Percentiles rank a stretch among this genome's conserved stretches.
Evolutionary conservation across 2,329 filamentous ascomycete species (phyloP).

Genomic region (Apiospora aurea): DNA sequence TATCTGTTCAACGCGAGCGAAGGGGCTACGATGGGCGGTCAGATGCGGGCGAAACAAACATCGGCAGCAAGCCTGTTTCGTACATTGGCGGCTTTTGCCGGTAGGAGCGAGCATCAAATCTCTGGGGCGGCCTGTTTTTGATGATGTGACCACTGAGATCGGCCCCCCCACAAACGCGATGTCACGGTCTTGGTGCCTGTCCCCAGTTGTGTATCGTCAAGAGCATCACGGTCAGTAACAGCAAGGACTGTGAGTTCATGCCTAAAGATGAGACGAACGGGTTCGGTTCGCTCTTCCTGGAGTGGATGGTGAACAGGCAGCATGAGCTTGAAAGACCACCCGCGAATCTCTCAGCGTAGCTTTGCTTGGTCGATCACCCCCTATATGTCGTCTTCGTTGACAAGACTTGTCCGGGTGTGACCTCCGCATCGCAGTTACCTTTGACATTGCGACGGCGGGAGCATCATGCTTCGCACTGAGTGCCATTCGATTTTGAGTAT

Average conservation of each 20-base stretch:
- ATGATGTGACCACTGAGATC: conserved; percentile 11
- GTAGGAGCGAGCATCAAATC: not conserved
- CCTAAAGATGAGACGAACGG: conserved; percentile 6
- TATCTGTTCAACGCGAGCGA: not conserved
- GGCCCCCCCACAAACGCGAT: not conserved
- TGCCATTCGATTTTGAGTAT: not conserved
- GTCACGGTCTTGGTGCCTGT: not conserved
- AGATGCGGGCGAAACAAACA: conserved; percentile 4
- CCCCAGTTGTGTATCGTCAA: not conserved
- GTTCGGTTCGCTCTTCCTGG: not conserved
- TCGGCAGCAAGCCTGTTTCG: conserved; percentile 14
- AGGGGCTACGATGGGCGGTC: not conserved
- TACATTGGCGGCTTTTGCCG: not conserved
- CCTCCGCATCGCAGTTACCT: conserved; percentile 20
- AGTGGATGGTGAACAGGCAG: not conserved
- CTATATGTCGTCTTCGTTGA: conserved; percentile 1
- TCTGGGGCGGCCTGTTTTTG: not conserved
- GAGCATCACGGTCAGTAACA: not conserved
- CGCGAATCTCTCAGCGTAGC: conserved; percentile 10
- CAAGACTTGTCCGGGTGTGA: not conserved
- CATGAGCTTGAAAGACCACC: not conserved
- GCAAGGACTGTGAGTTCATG: conserved; percentile 1
- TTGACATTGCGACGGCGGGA: conserved; percentile 3
- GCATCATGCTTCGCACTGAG: not conserved
- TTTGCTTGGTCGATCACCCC: conserved; percentile 1